Conservation (phyloP, 1,284 basidiomycete genomes). For the Leccinum subrobustum region DNA sequence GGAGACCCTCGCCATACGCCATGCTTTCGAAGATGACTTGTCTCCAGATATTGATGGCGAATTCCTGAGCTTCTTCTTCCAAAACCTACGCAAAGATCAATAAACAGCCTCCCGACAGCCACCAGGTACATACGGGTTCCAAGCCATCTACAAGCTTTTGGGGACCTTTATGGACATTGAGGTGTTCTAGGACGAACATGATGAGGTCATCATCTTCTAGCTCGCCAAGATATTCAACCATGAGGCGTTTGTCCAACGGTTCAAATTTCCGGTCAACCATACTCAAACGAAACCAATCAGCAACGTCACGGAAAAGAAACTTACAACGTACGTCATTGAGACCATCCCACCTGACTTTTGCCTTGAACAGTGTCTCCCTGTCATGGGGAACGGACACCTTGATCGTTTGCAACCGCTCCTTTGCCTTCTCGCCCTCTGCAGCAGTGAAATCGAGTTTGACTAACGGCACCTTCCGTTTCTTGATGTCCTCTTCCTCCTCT, state of each 20-base stretch:
- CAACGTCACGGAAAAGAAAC: slow-evolving; percentile 4
- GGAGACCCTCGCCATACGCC: slow-evolving; percentile 80
- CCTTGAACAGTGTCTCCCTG: slow-evolving; percentile 73
- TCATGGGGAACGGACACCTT: slow-evolving; percentile 67
- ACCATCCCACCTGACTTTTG: slow-evolving; percentile 84
- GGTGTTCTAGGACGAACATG: slow-evolving; percentile 86
- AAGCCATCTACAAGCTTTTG: slow-evolving; percentile 82
- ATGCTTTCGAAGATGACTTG: slow-evolving; percentile 90
- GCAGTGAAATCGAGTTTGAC: slow-evolving; percentile 86
- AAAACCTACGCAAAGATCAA: slow-evolving; percentile 58
- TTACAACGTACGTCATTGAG: slow-evolving; percentile 72
- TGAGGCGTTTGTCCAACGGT: slow-evolving; percentile 73
- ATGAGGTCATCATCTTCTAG: slow-evolving; percentile 86
- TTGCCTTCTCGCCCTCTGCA: slow-evolving; percentile 74
- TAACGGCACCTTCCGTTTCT: slow-evolving; percentile 77
- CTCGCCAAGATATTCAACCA: slow-evolving; percentile 84
- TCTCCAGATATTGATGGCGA: slow-evolving; percentile 78
- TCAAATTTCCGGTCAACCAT: slow-evolving; percentile 81
- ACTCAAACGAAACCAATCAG: slow-evolving; percentile 40
- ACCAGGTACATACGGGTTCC: slow-evolving; percentile 68
- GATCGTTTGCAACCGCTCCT: slow-evolving; percentile 76
- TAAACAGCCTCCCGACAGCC: background rate
- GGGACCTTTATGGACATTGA: slow-evolving; percentile 82
- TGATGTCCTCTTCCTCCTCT: slow-evolving; percentile 79
- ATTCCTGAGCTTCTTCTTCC: slow-evolving; percentile 81